A percentile compares a stretch with the other conserved stretches of the same genome.
These are phyloP conservation scores for Leishmania tropica DNA, from an alignment of 208 protist genomes.

Conservation along the genomic window DNA sequence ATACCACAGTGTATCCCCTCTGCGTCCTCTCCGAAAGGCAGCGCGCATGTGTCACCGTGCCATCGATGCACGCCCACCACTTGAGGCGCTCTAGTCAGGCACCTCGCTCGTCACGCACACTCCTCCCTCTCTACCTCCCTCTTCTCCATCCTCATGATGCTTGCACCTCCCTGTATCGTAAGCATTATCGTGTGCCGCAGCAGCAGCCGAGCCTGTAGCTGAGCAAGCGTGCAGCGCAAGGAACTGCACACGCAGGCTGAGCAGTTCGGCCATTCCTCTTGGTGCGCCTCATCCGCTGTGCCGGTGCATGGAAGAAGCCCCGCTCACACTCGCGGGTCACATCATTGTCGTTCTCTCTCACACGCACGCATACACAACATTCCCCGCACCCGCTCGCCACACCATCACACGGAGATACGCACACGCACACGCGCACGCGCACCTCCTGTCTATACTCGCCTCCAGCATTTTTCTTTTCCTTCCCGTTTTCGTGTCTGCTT, in stretches of 20 bases:
- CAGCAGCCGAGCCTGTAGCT: neutral
- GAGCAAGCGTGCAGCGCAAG: neutral
- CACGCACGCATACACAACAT: neutral
- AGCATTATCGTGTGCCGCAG: neutral
- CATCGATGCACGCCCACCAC: neutral
- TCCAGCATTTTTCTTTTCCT: neutral
- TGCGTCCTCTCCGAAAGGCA: neutral
- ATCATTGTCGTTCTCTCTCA: neutral
- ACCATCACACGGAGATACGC: neutral
- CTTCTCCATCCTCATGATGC: neutral
- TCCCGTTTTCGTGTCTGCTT: neutral
- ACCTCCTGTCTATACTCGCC: neutral
- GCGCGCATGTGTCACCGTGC: neutral
- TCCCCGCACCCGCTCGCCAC: neutral
- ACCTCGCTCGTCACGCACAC: neutral
- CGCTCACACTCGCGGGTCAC: neutral
- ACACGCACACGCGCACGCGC: no score
- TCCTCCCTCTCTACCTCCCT: neutral
- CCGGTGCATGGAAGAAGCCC: neutral
- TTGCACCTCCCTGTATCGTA: neutral
- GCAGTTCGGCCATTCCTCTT: neutral
- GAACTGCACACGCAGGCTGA: neutral
- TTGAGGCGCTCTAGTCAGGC: neutral
- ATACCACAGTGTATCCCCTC: neutral
- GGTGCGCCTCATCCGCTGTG: neutral